Conservation (phyloP, 148 eudicot genomes). For the Polygonum aviculare region DNA sequence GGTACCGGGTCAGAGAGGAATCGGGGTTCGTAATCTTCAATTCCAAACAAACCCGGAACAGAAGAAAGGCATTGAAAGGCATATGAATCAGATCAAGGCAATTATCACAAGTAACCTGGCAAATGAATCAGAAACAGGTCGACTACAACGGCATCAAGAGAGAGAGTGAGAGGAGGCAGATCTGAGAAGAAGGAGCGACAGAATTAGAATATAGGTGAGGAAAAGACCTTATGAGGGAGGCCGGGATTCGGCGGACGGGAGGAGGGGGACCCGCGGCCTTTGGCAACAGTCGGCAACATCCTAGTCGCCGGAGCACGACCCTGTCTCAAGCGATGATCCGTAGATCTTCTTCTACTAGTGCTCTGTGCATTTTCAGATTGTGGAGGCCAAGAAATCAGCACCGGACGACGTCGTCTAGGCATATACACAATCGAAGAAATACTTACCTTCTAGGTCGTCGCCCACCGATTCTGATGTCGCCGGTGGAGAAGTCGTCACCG, state of each 20-base stretch:
- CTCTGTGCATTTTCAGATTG: too few species aligned
- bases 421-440: too few species aligned
- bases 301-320: not conserved
- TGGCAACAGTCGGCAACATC: constrained; percentile 64
- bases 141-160: constrained; percentile 10
- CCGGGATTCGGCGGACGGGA: constrained; percentile 45
- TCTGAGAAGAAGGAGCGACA: not conserved
- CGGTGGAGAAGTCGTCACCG: too few species aligned
- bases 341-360: too few species aligned
- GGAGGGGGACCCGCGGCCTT: constrained; percentile 46
- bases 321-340: too few species aligned
- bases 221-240: constrained; percentile 55
- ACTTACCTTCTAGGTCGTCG: too few species aligned
- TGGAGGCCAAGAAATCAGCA: too few species aligned
- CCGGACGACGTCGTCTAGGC: too few species aligned
- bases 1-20: constrained; percentile 21
- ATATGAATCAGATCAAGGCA: not conserved
- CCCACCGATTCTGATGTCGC: too few species aligned
- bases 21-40: constrained; percentile 39
- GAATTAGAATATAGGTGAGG: not conserved
- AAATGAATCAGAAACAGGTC: not conserved
- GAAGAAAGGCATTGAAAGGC: not conserved
- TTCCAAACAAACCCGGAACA: constrained; percentile 1
- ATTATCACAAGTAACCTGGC: not conserved
- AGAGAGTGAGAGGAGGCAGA: constrained; percentile 8